Conservation (phyloP, 306 rosid species). For the Vigna mungo region DNA sequence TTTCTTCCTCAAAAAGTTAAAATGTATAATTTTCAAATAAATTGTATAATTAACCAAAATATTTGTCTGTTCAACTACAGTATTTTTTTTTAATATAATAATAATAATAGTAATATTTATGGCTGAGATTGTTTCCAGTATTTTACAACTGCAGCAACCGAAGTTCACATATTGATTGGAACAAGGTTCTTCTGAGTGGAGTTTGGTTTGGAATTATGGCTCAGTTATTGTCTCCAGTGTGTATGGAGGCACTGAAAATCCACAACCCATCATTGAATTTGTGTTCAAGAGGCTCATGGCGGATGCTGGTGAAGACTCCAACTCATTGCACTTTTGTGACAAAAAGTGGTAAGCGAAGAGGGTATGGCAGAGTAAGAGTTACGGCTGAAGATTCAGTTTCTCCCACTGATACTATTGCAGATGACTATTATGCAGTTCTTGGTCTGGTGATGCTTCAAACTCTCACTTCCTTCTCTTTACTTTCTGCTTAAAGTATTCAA, state of each 20-base stretch:
- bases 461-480: neutral
- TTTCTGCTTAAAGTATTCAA: slow-evolving; percentile 15
- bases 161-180: neutral
- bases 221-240: slow-evolving; percentile 64
- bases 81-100: neutral
- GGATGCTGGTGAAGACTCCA: slow-evolving; percentile 38
- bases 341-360: slow-evolving; percentile 51
- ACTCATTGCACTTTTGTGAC: slow-evolving; percentile 49
- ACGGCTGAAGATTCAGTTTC: slow-evolving; percentile 61
- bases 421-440: slow-evolving; percentile 78
- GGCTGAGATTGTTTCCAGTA: slow-evolving; percentile 10
- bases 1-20: slow-evolving; percentile 48
- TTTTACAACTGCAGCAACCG: slow-evolving; percentile 1
- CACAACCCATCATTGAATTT: slow-evolving; percentile 53
- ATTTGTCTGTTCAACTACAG: neutral
- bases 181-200: neutral
- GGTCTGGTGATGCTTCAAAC: slow-evolving; percentile 66
- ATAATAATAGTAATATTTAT: neutral
- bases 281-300: slow-evolving; percentile 56
- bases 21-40: slow-evolving; percentile 29
- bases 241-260: slow-evolving; percentile 61
- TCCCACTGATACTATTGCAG: slow-evolving; percentile 55
- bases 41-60: neutral
- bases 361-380: slow-evolving; percentile 55
- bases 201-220: slow-evolving; percentile 55